phyloP scores from a whole-genome alignment of 78 protist species.

The Dictyostelium intermedium region DNA sequence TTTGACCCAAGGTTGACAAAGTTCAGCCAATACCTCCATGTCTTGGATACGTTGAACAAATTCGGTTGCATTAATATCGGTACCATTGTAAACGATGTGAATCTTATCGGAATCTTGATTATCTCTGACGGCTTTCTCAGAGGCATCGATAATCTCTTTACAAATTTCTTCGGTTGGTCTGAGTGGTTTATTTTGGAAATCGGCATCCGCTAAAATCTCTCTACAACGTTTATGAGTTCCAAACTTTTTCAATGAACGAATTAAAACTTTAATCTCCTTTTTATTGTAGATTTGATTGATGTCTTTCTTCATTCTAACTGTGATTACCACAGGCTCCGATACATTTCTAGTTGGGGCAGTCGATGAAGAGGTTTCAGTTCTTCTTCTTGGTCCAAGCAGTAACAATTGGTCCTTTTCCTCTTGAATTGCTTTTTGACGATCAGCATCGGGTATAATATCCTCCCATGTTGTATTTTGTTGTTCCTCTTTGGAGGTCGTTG shows the following conservation, averaged over 20 bases:
- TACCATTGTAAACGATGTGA: constrained; percentile 42
- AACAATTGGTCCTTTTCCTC: neutral
- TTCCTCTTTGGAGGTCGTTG: constrained; percentile 16
- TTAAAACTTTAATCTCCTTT: constrained; percentile 30
- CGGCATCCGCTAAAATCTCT: constrained; percentile 32
- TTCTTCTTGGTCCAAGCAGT: constrained; percentile 2
- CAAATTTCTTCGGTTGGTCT: constrained; percentile 50
- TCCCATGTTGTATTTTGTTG: constrained; percentile 43
- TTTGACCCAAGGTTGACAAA: constrained; percentile 9
- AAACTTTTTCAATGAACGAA: constrained; percentile 62
- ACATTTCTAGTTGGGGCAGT: neutral
- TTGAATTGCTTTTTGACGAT: neutral
- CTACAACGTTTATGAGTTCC: constrained; percentile 12
- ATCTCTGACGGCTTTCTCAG: neutral
- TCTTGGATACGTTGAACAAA: constrained; percentile 75
- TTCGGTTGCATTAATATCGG: constrained; percentile 75
- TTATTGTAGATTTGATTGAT: constrained; percentile 28
- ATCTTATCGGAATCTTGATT: constrained; percentile 53
- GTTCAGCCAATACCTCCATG: constrained; percentile 42
- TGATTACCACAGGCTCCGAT: constrained; percentile 7
- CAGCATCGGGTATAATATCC: constrained; percentile 68
- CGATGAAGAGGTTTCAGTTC: neutral
- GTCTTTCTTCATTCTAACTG: constrained; percentile 31
- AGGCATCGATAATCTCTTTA: constrained; percentile 43
- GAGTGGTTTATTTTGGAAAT: neutral